Evolutionary conservation across 805 yeast species (phyloP).

Genomic region (Candida pseudoglaebosa): DNA sequence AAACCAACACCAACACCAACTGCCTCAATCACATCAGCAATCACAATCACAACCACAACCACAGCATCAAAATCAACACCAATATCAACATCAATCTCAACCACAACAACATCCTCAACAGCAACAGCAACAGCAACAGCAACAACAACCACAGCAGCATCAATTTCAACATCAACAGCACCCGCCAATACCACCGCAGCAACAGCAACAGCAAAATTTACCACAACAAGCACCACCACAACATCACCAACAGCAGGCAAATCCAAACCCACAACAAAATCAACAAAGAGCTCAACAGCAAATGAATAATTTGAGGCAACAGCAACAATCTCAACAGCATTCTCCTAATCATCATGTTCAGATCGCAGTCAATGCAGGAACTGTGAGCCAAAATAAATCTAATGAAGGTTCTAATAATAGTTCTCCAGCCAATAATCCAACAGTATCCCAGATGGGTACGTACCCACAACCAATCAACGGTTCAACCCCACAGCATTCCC

Average conservation of each 20-base stretch:
- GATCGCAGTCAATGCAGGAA: neutral
- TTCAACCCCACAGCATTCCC: neutral
- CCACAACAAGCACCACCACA: slow-evolving; percentile 33
- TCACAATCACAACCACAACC: slow-evolving; percentile 21
- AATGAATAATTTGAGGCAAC: slow-evolving; percentile 6
- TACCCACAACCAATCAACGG: slow-evolving; percentile 11
- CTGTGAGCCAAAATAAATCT: slow-evolving; percentile 5
- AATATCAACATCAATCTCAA: too few relatives aligned
- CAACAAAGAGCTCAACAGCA: slow-evolving; percentile 8
- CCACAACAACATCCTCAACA: slow-evolving; percentile 30
- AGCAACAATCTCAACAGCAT: slow-evolving; percentile 4
- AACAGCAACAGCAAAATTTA: slow-evolving; percentile 24
- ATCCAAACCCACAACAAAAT: slow-evolving; percentile 9
- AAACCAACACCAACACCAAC: too few relatives aligned
- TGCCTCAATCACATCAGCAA: too few relatives aligned
- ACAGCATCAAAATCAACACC: slow-evolving; percentile 15
- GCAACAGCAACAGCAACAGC: slow-evolving; percentile 19
- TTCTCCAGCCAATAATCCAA: slow-evolving; percentile 14
- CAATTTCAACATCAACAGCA: too few relatives aligned
- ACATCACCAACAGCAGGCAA: slow-evolving; percentile 19
- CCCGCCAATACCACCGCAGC: slow-evolving; percentile 23
- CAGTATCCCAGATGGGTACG: slow-evolving; percentile 13
- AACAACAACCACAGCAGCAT: too few relatives aligned
- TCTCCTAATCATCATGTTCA: slow-evolving; percentile 1
- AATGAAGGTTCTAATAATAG: slow-evolving; percentile 18